Evolutionary conservation across 495 filamentous ascomycete genomes (phyloP).

Genomic region (Penicillium lagena): DNA sequence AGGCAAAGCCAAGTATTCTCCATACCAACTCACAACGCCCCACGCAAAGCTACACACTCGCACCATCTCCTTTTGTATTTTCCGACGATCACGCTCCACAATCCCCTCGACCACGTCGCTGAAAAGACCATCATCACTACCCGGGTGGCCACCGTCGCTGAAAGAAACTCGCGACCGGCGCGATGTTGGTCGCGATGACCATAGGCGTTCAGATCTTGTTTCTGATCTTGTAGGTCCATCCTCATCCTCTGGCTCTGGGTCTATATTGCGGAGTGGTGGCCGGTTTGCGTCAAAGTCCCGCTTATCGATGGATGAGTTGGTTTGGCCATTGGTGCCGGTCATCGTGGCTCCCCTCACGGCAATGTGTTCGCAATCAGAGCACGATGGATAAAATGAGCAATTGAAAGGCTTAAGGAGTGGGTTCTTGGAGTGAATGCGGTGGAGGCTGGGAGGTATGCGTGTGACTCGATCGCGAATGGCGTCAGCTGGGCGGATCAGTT

Average conservation of each 20-base stretch:
- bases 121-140: slow-evolving; percentile 50
- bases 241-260: slow-evolving; percentile 20
- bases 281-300: slow-evolving; percentile 55
- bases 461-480: neutral
- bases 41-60: slow-evolving; percentile 52
- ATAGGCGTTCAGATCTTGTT: neutral
- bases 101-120: slow-evolving; percentile 56
- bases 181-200: slow-evolving; percentile 15
- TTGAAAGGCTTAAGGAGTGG: neutral
- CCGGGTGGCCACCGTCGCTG: neutral
- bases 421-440: slow-evolving; percentile 1
- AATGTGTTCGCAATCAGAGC: too few relatives aligned
- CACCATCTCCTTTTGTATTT: slow-evolving; percentile 43
- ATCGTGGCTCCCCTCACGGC: slow-evolving; percentile 9
- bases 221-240: slow-evolving; percentile 5
- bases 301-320: slow-evolving; percentile 38
- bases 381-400: neutral
- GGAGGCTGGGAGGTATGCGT: slow-evolving; percentile 7
- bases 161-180: slow-evolving; percentile 11
- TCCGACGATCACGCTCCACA: slow-evolving; percentile 48
- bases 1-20: neutral
- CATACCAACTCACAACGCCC: slow-evolving; percentile 55
- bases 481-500: slow-evolving; percentile 25
- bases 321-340: slow-evolving; percentile 21
- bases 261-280: slow-evolving; percentile 31